Conservation (phyloP, 768 basidiomycete species). For the Suillus occidentalis region DNA sequence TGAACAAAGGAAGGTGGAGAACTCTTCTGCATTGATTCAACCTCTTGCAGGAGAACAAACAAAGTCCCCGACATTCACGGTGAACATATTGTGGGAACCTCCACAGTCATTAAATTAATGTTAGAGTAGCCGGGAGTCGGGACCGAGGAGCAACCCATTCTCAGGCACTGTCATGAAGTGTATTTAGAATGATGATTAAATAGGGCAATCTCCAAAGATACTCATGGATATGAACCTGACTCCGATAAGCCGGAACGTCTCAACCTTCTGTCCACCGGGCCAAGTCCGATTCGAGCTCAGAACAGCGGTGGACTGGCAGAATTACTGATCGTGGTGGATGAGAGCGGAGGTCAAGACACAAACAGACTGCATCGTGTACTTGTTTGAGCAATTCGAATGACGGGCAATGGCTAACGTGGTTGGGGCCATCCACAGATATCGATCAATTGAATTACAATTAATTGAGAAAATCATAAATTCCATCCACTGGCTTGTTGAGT, state of each 20-base stretch:
- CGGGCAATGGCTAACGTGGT: not conserved
- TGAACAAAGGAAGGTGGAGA: not conserved
- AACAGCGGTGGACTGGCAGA: not conserved
- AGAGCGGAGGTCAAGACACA: not conserved
- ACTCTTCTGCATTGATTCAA: not conserved
- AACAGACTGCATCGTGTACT: not conserved
- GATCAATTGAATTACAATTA: not conserved
- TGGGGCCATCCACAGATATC: not conserved
- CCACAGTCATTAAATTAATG: not conserved
- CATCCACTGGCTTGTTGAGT: constrained; percentile 54
- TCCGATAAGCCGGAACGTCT: not conserved
- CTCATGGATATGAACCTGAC: no score
- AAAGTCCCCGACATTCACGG: not conserved
- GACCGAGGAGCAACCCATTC: not conserved
- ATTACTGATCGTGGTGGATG: not conserved
- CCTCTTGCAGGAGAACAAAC: not conserved
- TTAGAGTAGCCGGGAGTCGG: not conserved
- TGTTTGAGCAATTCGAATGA: not conserved
- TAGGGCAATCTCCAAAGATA: not conserved
- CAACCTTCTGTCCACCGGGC: not conserved
- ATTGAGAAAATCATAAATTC: constrained; percentile 34
- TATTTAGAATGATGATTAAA: not conserved
- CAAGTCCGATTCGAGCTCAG: not conserved
- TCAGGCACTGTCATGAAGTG: not conserved
- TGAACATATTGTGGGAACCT: not conserved